phyloP scores from a whole-genome alignment of 176 grass and related monocot species.

The Thalia dealbata region DNA sequence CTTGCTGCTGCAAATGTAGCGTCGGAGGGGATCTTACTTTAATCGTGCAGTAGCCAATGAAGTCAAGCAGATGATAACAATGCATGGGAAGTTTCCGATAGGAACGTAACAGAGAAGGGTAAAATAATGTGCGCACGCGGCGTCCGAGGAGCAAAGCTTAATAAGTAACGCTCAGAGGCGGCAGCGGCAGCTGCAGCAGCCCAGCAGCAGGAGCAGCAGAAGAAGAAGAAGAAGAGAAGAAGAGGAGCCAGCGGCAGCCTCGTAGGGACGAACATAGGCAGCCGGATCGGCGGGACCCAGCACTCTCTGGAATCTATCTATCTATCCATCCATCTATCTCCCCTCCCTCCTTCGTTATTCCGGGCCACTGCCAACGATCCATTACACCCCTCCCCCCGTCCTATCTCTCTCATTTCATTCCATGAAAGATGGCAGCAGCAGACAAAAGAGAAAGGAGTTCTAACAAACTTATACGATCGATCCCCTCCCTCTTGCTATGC shows the following conservation, averaged over 20 bases:
- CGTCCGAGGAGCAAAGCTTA: background rate
- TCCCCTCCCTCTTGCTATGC: too few relatives aligned
- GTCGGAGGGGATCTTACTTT: background rate
- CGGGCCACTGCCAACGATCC: too few relatives aligned
- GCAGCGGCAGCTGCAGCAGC: background rate
- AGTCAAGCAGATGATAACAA: background rate
- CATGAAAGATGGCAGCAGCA: background rate
- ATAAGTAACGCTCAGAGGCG: background rate
- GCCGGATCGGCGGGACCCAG: background rate
- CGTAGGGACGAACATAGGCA: background rate
- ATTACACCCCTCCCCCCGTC: background rate
- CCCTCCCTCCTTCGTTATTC: too few relatives aligned
- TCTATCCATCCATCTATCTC: too few relatives aligned
- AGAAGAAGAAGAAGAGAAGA: too few relatives aligned
- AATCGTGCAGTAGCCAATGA: background rate
- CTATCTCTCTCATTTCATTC: background rate
- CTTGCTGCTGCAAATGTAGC: background rate
- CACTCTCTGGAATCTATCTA: background rate
- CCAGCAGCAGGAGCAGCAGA: background rate
- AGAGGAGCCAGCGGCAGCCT: background rate
- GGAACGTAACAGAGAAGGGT: background rate
- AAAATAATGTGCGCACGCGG: background rate
- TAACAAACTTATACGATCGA: too few relatives aligned
- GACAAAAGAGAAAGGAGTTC: background rate
- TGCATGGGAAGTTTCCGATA: background rate